Base-by-base conservation (phyloP, 371 early-diverging fungal genomes). In the Actinomucor elegans region DNA sequence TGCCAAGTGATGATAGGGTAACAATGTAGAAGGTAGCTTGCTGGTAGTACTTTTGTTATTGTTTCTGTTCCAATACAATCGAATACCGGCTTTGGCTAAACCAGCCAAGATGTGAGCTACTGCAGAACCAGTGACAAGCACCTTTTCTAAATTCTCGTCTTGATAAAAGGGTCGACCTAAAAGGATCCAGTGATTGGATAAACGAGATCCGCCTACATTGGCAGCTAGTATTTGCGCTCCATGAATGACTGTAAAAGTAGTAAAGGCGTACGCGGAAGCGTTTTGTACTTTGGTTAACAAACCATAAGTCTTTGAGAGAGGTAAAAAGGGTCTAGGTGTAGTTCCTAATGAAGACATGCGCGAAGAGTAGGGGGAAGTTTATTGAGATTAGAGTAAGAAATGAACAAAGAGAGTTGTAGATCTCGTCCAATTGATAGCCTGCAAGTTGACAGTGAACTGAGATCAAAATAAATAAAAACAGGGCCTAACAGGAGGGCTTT, bases 151-250 rank as follows among this genome's bases (percentile, higher is more conserved):
- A 29, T 70, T 68, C 11, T 66, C 57, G 50, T 77, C 78, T 63
- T 77, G 78, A 34, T 77, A 77, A 17, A 77, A 52, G 2, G 78
- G 74, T 51, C 78, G 52, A 2, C 65, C 70, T 15, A 74, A 40
- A 23, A 74, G 48, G 11, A 77, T 37, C 54, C 53, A 62, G n/a
- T 63, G 61, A 40, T 77, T 70, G 24, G 69, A 53, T 26, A 54
- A 40, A 27, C 52, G 52, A 6, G 54, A 59, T 14, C 78, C 78
- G 17, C 66, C 67, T 1, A 72, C 28, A 20, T 70, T 65, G 14
- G 69, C 67, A 32, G 57, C 51, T 40, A 71, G 7, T 47, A 77
- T 54, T 57, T 77, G 61, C 32, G 58, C 38, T 29, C 64, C 57
- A 51, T 77, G 67, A 50, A 65, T 36, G 28, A 66, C 38, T 29